A percentile compares a stretch with the other conserved stretches of the same genome.
These are phyloP conservation scores for Carallia pectinifolia DNA, from an alignment of 345 rosid genomes.

Conservation along the genomic window DNA sequence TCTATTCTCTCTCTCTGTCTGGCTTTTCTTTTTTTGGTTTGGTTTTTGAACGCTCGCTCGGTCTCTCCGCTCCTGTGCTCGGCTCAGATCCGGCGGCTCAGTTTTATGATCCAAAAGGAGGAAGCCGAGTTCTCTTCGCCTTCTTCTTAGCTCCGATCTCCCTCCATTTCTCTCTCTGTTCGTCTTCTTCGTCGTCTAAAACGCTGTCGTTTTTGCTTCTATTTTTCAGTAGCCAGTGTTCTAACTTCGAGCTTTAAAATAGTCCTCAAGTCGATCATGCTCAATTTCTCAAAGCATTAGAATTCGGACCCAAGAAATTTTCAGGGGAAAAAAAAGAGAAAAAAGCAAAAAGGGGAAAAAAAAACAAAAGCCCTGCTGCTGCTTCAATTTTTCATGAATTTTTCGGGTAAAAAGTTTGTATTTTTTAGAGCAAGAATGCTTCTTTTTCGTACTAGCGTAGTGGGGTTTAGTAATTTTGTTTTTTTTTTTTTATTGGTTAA, in stretches of 20 bases:
- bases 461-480: background rate
- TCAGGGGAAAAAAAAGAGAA: background rate
- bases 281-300: too few species aligned
- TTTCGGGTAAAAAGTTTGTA: constrained; percentile 12
- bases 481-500: background rate
- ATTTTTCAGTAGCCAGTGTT: too few species aligned
- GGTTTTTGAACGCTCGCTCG: too few species aligned
- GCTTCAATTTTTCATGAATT: constrained; percentile 16
- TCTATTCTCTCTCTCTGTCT: background rate
- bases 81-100: constrained; percentile 72
- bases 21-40: background rate
- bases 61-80: constrained; percentile 20
- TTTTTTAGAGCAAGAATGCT: background rate
- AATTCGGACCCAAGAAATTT: background rate
- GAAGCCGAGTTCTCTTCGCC: constrained; percentile 33
- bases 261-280: too few species aligned
- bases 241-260: too few species aligned
- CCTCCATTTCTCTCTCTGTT: constrained; percentile 38
- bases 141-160: constrained; percentile 23
- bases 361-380: background rate
- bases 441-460: background rate
- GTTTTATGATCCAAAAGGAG: constrained; percentile 18
- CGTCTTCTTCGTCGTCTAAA: background rate
- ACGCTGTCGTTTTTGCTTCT: background rate
- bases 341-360: background rate